These are phyloP conservation scores for Rossbeevera mucosa DNA, from an alignment of 768 basidiomycete species.

Conservation along the genomic window DNA sequence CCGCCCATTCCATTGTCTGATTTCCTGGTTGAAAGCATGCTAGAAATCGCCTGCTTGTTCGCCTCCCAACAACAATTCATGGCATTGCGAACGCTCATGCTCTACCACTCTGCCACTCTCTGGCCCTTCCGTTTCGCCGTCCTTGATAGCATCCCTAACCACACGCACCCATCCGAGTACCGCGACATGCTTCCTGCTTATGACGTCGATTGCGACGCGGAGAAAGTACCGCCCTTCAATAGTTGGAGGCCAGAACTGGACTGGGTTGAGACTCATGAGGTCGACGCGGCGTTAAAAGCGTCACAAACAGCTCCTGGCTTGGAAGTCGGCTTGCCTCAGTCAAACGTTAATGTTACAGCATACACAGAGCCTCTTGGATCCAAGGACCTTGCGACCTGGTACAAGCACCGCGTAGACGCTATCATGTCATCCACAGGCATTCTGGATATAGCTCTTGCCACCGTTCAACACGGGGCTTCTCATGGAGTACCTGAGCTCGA, in stretches of 20 bases:
- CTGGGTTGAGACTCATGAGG: conserved; percentile 50
- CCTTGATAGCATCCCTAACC: conserved; percentile 70
- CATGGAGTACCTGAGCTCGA: conserved; percentile 75
- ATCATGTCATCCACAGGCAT: conserved; percentile 68
- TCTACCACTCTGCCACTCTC: conserved; percentile 51
- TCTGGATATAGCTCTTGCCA: conserved; percentile 71
- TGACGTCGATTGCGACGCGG: conserved; percentile 44
- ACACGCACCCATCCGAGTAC: conserved; percentile 60
- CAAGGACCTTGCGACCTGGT: conserved; percentile 65
- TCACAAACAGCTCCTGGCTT: conserved; percentile 17
- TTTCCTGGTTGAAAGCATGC: conserved; percentile 60
- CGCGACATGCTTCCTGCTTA: conserved; percentile 59
- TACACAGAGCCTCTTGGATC: conserved; percentile 9
- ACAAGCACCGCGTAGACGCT: conserved; percentile 55
- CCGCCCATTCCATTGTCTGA: conserved; percentile 50
- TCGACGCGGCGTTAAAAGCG: conserved; percentile 39
- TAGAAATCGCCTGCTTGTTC: conserved; percentile 57
- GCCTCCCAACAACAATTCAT: conserved; percentile 58
- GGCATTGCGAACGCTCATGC: conserved; percentile 54
- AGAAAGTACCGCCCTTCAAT: conserved; percentile 31
- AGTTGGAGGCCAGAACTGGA: conserved; percentile 54
- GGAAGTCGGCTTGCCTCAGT: conserved; percentile 11
- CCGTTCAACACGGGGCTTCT: conserved; percentile 83
- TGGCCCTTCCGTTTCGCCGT: conserved; percentile 70
- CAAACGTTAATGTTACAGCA: conserved; percentile 5